phyloP scores from a whole-genome alignment of 495 filamentous ascomycete species.

The Daldinia bambusicola region DNA sequence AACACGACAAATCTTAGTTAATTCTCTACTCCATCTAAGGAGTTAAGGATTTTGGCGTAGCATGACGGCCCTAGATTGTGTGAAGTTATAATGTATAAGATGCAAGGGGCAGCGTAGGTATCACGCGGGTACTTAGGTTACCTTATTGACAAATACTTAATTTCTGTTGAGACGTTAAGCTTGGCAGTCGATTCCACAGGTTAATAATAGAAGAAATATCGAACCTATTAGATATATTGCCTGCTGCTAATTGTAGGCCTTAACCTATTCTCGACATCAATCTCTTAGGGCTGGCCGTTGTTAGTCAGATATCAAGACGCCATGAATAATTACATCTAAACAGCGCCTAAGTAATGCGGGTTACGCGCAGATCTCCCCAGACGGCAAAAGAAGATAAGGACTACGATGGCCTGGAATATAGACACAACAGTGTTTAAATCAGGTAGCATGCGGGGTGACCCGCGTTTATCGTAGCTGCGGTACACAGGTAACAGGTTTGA shows the following conservation, averaged over 20 bases:
- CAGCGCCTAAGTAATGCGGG: constrained; percentile 1
- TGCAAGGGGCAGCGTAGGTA: no score
- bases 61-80: neutral
- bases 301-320: constrained; percentile 35
- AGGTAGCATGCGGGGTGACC: constrained; percentile 35
- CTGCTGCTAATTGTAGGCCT: no score
- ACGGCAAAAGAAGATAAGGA: constrained; percentile 6
- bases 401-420: constrained; percentile 6
- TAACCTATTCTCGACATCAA: no score
- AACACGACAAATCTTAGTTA: neutral
- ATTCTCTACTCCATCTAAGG: neutral
- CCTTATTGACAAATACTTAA: no score
- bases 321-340: constrained; percentile 30
- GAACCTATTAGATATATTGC: no score
- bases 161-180: no score
- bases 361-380: constrained; percentile 19
- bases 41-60: neutral
- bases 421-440: neutral
- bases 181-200: no score
- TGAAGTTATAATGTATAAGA: no score
- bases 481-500: constrained; percentile 13
- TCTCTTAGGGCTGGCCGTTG: neutral
- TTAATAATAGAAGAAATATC: no score
- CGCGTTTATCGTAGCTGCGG: constrained; percentile 30
- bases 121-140: no score